Evolutionary conservation across 176 grass and related monocot species (phyloP).

Genomic region (Phoenix roebelenii): DNA sequence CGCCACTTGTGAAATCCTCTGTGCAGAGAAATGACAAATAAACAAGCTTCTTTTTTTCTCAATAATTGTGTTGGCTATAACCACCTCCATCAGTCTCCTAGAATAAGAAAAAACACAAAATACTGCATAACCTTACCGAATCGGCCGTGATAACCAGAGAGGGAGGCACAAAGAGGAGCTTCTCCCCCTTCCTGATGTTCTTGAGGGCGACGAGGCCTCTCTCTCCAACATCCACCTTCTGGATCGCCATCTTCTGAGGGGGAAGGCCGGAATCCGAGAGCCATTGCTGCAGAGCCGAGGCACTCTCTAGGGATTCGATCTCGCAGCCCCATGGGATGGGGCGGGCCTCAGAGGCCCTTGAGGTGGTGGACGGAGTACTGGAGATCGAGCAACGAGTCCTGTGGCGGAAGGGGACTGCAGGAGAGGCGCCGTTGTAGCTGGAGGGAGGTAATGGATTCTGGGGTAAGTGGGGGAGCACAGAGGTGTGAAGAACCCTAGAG

Average conservation of each 20-base stretch:
- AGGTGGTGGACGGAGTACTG: conserved; percentile 28
- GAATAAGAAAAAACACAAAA: too few species aligned
- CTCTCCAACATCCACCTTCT: conserved; percentile 72
- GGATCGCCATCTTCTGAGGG: conserved; percentile 57
- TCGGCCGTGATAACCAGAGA: conserved; percentile 74
- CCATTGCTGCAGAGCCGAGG: conserved; percentile 69
- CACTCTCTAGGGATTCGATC: conserved; percentile 82
- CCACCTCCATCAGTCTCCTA: too few species aligned
- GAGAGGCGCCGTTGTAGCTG: neutral
- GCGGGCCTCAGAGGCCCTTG: conserved; percentile 16
- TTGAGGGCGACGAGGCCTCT: conserved; percentile 84
- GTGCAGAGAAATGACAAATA: too few species aligned
- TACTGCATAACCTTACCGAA: conserved; percentile 28
- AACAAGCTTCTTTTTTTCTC: too few species aligned
- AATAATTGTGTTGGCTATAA: too few species aligned
- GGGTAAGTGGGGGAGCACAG: neutral
- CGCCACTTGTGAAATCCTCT: too few species aligned
- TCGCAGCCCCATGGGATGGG: conserved; percentile 78
- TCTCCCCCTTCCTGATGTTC: conserved; percentile 90
- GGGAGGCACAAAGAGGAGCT: conserved; percentile 92
- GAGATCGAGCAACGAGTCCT: conserved; percentile 10
- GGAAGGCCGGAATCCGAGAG: conserved; percentile 69
- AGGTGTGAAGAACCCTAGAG: too few species aligned
- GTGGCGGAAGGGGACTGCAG: conserved; percentile 1
- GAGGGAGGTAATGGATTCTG: neutral